Evolutionary conservation across 768 basidiomycete genomes (phyloP).

Genomic region (Auricularia heimuer): DNA sequence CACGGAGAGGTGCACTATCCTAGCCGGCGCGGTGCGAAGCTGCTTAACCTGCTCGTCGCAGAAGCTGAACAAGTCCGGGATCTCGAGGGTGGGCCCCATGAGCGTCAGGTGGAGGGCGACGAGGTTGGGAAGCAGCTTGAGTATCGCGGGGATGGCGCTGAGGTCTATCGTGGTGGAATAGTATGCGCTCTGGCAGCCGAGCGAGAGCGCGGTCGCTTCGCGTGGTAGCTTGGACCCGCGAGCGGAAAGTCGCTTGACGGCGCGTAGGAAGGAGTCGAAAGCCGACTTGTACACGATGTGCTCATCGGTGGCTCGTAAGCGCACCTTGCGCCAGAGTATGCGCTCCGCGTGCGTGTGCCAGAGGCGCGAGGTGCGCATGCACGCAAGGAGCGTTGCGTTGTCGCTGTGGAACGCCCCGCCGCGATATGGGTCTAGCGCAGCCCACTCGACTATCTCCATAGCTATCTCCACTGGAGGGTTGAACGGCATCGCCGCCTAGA

Average conservation of each 20-base stretch:
- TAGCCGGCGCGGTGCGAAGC: neutral
- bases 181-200: slow-evolving; percentile 3
- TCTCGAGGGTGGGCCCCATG: neutral
- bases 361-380: neutral
- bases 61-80: neutral
- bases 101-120: neutral
- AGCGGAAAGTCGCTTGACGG: neutral
- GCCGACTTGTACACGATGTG: neutral
- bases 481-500: neutral
- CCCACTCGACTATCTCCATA: neutral
- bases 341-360: neutral
- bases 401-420: neutral
- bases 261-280: neutral
- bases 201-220: neutral
- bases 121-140: neutral
- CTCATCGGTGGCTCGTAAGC: neutral
- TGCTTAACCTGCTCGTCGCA: neutral
- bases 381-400: neutral
- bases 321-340: neutral
- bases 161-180: neutral
- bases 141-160: neutral
- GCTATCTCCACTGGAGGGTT: neutral
- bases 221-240: neutral
- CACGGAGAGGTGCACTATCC: neutral
- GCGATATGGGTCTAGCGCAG: neutral